Base-by-base conservation (phyloP, 176 grass and related monocot species). In the Oryza glumipatula region DNA sequence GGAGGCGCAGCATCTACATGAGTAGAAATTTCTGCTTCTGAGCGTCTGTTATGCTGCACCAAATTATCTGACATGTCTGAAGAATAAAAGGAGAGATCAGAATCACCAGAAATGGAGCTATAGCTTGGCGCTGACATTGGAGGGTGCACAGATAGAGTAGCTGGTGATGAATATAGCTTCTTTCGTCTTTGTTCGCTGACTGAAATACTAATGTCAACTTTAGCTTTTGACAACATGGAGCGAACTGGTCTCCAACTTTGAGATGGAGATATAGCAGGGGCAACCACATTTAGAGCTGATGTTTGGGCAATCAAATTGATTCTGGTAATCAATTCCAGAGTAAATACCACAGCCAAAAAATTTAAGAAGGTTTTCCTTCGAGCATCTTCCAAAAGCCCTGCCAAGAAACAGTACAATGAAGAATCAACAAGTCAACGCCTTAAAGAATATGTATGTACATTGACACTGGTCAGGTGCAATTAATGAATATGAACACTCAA, bases 231-330 rank as follows among this genome's bases (percentile, higher is more conserved):
- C 52, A 78, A 33, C 77, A 66, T 82, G 54, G 80, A 81, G 80
- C 54, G 76, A 83, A 86, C 77, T 48, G 83, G 83, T 79, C 65
- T 65, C 93, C 93, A 88, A 73, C 61, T 78, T 84, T 73, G 85
- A 52, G 79, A 74, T 12, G 88, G 90, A 74, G 88, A 76, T 82
- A 90, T 73, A 78, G 83, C 76, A 74, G 88, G 86, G 67, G 76
- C 41, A 76, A 73, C 54, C 48, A 76, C 35, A 74, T 82, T 68
- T 88, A 88, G 70, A 86, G 86, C 85, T 21, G 72, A 86, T 35
- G 88, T 84, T 84, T 75, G 80, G 71, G 21, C 44, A 46, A 83
- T 68, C 30, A 76, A 60, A 70, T 86, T 84, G 39, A 67, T 82
- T 64, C 63, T 83, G 67, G 14, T 60, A 19, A 90, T 49, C 24